These are phyloP conservation scores for Pythium utonaiense DNA, from an alignment of 352 stramenopile genomes.

Conservation along the genomic window DNA sequence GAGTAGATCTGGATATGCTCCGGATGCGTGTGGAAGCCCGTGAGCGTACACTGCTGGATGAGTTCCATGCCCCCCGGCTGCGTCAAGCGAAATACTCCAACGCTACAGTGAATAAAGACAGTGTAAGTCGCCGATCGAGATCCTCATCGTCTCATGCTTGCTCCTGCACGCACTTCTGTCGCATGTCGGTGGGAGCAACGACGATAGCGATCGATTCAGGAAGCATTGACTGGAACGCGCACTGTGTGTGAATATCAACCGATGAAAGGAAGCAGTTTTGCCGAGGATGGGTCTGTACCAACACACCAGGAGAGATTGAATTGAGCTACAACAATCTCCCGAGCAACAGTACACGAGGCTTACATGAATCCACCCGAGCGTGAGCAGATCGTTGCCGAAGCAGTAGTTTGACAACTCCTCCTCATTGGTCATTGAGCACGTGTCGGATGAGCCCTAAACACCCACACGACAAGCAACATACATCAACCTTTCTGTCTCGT, in stretches of 20 bases:
- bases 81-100: conserved; percentile 84
- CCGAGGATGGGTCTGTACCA: conserved; percentile 72
- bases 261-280: conserved; percentile 89
- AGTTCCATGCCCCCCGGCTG: conserved; percentile 75
- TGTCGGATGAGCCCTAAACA: conserved; percentile 78
- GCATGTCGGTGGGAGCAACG: conserved; percentile 66
- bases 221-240: conserved; percentile 87
- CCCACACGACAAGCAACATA: too few species aligned
- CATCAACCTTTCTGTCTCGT: too few species aligned
- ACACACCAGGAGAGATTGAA: background rate
- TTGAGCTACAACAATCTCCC: background rate
- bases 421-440: conserved; percentile 85
- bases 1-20: conserved; percentile 77
- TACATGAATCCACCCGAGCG: conserved; percentile 90
- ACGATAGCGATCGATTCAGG: conserved; percentile 88
- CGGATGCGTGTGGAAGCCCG: conserved; percentile 85
- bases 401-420: conserved; percentile 88
- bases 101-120: conserved; percentile 28
- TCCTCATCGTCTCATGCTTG: background rate
- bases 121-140: too few species aligned
- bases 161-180: conserved; percentile 44
- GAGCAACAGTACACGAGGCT: background rate
- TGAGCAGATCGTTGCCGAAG: conserved; percentile 82
- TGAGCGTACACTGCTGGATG: conserved; percentile 87
- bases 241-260: conserved; percentile 89